Evolutionary conservation across 192 early-diverging fungal genomes (phyloP).

Genomic region (Gonapodya sp.): DNA sequence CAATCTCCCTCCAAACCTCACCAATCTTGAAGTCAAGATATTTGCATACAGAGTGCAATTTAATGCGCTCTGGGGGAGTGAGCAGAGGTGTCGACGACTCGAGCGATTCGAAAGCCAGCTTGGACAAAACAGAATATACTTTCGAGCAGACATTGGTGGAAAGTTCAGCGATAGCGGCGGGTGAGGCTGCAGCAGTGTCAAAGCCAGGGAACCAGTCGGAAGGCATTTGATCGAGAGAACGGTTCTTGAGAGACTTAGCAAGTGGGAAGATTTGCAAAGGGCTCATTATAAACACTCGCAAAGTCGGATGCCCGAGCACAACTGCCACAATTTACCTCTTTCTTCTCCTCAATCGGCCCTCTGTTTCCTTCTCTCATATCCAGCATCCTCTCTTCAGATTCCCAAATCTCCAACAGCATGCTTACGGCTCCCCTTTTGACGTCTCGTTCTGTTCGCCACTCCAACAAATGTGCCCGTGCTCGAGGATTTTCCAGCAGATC

Average conservation of each 20-base stretch:
- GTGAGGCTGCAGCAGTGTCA: slow-evolving; percentile 24
- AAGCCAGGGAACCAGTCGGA: slow-evolving; percentile 11
- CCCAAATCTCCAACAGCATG: slow-evolving; percentile 8
- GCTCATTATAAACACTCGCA: slow-evolving; percentile 2
- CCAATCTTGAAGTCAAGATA: slow-evolving; percentile 47
- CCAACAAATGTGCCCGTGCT: neutral
- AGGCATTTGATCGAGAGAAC: neutral
- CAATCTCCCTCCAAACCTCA: slow-evolving; percentile 40
- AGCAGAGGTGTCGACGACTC: neutral
- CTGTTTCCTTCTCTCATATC: neutral
- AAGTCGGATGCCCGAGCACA: neutral
- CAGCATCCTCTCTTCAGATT: neutral
- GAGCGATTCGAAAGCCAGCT: neutral
- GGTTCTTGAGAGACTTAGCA: slow-evolving; percentile 28
- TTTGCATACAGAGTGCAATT: slow-evolving; percentile 20
- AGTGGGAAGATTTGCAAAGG: slow-evolving; percentile 14
- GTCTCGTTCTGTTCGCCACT: neutral
- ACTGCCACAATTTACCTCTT: neutral
- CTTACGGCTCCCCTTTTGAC: neutral
- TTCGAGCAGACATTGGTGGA: neutral
- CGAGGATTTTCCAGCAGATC: slow-evolving; percentile 7
- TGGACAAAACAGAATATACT: slow-evolving; percentile 8
- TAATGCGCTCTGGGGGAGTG: slow-evolving; percentile 11
- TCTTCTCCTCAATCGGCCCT: neutral
- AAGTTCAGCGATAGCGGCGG: slow-evolving; percentile 15